Base-by-base conservation (phyloP, 176 grass and related monocot species). In the Triticum timopheevii region DNA sequence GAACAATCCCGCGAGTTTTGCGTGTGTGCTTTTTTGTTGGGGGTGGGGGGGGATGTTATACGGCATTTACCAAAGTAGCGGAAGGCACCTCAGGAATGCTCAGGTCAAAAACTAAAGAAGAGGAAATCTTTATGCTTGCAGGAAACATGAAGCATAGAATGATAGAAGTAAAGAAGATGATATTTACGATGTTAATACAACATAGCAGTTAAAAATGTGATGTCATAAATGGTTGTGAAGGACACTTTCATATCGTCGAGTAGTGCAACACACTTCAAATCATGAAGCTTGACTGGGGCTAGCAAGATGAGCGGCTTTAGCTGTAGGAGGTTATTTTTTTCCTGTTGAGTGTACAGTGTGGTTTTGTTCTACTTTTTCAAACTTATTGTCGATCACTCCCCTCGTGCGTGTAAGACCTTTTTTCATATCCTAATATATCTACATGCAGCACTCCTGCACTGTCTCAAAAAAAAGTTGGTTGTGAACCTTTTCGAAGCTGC, bases 401-500 rank as follows among this genome's bases (percentile, higher is more conserved):
- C 72, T 75, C 25, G 7, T 44, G 72, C 19, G 6, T 75, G 23
- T 10, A 28, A 75, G 42, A 75, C 42, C 15, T 50, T 75, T 74
- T 49, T 75, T 25, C 19, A 20, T 31, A 76, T 30, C 40, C 31
- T 69, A 69, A 34, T 49, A 45, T 45, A 45, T 45, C 23, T 44
- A 74, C 12, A 74, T 75, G 72, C 40, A 75, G 40, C 23, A 44
- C 13, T 75, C 44, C 16, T 76, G 24, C 44, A 76, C 44, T 76
- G 47, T 52, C 38, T 24, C 23, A 24, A 50, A 47, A 28, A 25
- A 92, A 39, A 87, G 75, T 79, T 80, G 59, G 38, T 68, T 91
- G 70, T 44, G 86, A 91, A 98, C 93, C 96, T 92, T 82, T 94
- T 98, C 83, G 92, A 90, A 70, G 90, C 65, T 74, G 92, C 88